These are phyloP conservation scores for Boechera retrofracta DNA, from an alignment of 345 rosid species.

Conservation along the genomic window DNA sequence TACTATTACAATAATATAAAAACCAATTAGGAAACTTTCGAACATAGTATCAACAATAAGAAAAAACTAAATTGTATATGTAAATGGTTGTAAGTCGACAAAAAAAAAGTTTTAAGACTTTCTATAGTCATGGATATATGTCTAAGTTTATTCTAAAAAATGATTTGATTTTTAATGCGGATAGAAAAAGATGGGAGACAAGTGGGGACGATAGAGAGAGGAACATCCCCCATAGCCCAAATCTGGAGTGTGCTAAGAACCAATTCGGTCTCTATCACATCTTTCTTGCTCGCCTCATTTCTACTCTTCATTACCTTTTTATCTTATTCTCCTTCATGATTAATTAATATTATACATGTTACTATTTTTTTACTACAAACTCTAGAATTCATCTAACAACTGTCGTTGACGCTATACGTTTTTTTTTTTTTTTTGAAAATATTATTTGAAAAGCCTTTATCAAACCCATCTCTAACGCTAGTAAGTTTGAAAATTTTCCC, in stretches of 20 bases:
- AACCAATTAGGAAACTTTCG: not conserved
- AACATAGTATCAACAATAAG: not conserved
- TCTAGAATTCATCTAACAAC: not conserved
- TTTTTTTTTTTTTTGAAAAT: no score
- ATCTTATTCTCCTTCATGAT: conserved; percentile 10
- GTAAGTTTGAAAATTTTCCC: no score
- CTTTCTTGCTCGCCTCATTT: conserved; percentile 26
- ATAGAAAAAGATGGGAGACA: conserved; percentile 33
- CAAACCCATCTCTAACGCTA: no score
- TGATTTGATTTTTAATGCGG: conserved; percentile 9
- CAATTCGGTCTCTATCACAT: conserved; percentile 32
- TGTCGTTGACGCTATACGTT: not conserved
- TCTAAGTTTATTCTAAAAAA: not conserved
- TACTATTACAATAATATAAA: not conserved
- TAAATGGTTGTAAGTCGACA: not conserved
- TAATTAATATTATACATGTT: conserved; percentile 1
- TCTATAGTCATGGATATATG: not conserved
- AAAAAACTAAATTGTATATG: not conserved
- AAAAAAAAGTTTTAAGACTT: not conserved
- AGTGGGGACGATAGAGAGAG: conserved; percentile 36
- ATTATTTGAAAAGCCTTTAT: no score
- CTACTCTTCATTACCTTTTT: not conserved
- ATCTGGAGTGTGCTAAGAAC: conserved; percentile 29
- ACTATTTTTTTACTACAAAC: not conserved
- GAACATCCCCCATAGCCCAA: conserved; percentile 42